phyloP scores from a whole-genome alignment of 2,329 filamentous ascomycete species.

The Aspergillus aculeatus region DNA sequence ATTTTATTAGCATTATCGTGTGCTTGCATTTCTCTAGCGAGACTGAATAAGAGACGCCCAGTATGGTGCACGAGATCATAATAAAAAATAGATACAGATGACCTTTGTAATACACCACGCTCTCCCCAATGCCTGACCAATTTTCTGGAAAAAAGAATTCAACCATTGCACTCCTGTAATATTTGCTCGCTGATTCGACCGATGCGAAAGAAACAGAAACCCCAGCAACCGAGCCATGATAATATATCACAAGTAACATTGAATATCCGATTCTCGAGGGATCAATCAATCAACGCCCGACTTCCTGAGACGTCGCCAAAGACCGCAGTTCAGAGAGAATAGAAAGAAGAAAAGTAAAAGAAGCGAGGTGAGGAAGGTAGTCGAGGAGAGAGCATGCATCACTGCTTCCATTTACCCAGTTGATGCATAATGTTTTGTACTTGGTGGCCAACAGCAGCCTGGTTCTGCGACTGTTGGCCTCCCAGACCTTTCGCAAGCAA shows the following conservation, averaged over 20 bases:
- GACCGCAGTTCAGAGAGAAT: conserved; percentile 2
- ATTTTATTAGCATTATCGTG: not conserved
- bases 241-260: conserved; percentile 7
- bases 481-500: conserved; percentile 40
- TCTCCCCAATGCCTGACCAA: conserved; percentile 3
- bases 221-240: conserved; percentile 11
- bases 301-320: conserved; percentile 15
- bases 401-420: conserved; percentile 48
- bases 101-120: not conserved
- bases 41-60: not conserved
- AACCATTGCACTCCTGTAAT: conserved; percentile 13
- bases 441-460: conserved; percentile 36
- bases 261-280: conserved; percentile 15
- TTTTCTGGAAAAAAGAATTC: not conserved
- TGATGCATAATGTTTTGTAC: conserved; percentile 52
- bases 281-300: conserved; percentile 20
- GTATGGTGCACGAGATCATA: not conserved
- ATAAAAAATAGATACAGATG: not conserved
- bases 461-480: conserved; percentile 36
- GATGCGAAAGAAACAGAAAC: conserved; percentile 11
- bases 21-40: conserved; percentile 3
- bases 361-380: conserved; percentile 19
- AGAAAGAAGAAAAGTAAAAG: conserved; percentile 15
- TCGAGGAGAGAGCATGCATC: conserved; percentile 26
- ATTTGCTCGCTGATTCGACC: conserved; percentile 7